Evolutionary conservation across 2,329 filamentous ascomycete species (phyloP).

Genomic region (Tolypocladium guangdongense): DNA sequence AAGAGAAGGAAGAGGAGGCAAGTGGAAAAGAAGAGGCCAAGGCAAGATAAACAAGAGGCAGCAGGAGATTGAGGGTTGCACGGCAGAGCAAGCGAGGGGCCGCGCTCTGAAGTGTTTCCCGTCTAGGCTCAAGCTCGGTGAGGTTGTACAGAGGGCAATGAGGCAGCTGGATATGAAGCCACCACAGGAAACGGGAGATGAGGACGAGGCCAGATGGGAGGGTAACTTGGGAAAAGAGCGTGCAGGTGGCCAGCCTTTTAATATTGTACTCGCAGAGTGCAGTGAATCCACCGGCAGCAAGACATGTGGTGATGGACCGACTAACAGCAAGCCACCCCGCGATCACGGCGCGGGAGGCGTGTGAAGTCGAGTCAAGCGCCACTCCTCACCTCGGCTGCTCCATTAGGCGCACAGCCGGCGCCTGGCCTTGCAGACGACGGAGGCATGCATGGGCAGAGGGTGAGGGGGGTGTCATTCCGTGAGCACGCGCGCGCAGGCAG

Average conservation of each 20-base stretch:
- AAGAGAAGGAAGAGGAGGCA: not conserved
- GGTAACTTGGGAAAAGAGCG: not conserved
- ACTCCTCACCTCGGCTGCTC: not conserved
- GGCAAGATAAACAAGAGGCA: not conserved
- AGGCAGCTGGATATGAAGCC: not conserved
- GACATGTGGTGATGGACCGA: not conserved
- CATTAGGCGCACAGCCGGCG: not conserved
- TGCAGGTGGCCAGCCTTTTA: not conserved
- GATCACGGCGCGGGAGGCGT: not conserved
- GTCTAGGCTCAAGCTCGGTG: not conserved
- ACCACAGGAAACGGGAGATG: not conserved
- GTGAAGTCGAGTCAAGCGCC: not conserved
- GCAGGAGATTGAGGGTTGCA: too few relatives aligned
- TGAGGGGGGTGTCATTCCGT: not conserved
- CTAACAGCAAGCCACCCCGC: not conserved
- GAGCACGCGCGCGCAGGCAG: constrained; percentile 1
- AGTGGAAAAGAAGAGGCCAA: not conserved
- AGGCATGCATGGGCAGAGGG: not conserved
- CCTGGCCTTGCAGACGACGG: not conserved
- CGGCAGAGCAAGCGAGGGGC: not conserved
- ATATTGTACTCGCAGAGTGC: not conserved
- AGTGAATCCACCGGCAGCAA: not conserved
- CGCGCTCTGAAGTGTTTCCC: not conserved
- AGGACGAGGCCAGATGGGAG: too few relatives aligned
- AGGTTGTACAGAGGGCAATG: not conserved